These are phyloP conservation scores for Candida dajiaensis DNA, from an alignment of 805 yeast species.

Conservation along the genomic window DNA sequence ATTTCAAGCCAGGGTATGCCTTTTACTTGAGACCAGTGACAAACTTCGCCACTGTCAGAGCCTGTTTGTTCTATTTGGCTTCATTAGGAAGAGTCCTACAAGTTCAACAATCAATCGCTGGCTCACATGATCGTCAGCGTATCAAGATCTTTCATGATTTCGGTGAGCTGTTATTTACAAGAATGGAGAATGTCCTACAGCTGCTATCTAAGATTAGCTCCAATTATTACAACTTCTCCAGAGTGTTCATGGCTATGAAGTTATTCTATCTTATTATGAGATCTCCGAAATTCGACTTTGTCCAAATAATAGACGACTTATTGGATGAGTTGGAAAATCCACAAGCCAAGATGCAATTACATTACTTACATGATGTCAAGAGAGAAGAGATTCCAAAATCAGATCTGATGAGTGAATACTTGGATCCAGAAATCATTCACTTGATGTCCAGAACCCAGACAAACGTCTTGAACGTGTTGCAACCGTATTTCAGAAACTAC, in stretches of 20 bases:
- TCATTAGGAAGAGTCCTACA: conserved; percentile 14
- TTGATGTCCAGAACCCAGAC: conserved; percentile 8
- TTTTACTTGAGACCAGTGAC: conserved; percentile 35
- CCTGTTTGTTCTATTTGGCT: conserved; percentile 9
- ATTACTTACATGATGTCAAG: conserved; percentile 9
- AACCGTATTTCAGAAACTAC: conserved; percentile 7
- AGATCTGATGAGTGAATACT: conserved; percentile 9
- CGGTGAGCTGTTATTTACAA: conserved; percentile 1
- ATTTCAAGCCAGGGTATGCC: conserved; percentile 39
- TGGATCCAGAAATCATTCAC: conserved; percentile 13
- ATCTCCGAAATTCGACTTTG: conserved; percentile 18
- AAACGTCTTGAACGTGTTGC: conserved; percentile 13
- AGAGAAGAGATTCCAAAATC: conserved; percentile 16
- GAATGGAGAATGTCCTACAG: conserved; percentile 12
- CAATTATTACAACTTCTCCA: conserved; percentile 15
- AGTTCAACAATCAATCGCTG: conserved; percentile 7
- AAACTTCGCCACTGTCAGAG: conserved; percentile 7
- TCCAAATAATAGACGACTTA: conserved; percentile 4
- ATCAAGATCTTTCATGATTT: conserved; percentile 10
- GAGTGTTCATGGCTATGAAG: conserved; percentile 10
- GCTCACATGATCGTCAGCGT: conserved; percentile 3
- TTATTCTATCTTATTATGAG: conserved; percentile 12
- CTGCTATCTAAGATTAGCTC: conserved; percentile 10
- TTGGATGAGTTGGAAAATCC: neutral
- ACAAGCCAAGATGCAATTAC: neutral